These are phyloP conservation scores for Candida cerambycidarum DNA, from an alignment of 805 yeast genomes.

Conservation along the genomic window DNA sequence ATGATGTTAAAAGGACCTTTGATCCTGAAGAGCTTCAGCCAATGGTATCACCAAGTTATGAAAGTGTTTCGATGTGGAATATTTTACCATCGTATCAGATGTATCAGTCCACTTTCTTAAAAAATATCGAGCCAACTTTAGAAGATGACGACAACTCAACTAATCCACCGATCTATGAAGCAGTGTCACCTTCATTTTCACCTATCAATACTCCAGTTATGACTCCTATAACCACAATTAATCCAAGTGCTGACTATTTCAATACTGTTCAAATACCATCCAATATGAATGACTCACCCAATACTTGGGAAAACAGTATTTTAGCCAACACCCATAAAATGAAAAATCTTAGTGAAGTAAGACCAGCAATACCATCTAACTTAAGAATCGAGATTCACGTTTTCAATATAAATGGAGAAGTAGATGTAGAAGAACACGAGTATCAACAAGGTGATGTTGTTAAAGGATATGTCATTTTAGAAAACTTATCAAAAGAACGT, in stretches of 20 bases:
- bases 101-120: slow-evolving; percentile 39
- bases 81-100: slow-evolving; percentile 43
- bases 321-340: slow-evolving; percentile 37
- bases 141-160: slow-evolving; percentile 30
- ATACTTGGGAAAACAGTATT: slow-evolving; percentile 33
- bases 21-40: slow-evolving; percentile 6
- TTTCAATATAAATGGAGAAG: slow-evolving; percentile 30
- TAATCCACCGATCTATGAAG: slow-evolving; percentile 34
- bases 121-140: slow-evolving; percentile 30
- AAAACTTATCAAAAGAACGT: slow-evolving; percentile 25
- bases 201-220: slow-evolving; percentile 18
- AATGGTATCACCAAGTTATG: slow-evolving; percentile 16
- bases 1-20: background rate
- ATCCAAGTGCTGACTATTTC: slow-evolving; percentile 1
- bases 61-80: slow-evolving; percentile 36
- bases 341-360: slow-evolving; percentile 28
- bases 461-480: slow-evolving; percentile 35
- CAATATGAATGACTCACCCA: slow-evolving; percentile 4
- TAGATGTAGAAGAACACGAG: slow-evolving; percentile 34
- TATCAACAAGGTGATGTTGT: slow-evolving; percentile 39
- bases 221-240: slow-evolving; percentile 1
- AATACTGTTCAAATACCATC: slow-evolving; percentile 2
- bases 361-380: slow-evolving; percentile 23
- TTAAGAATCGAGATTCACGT: slow-evolving; percentile 29
- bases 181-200: slow-evolving; percentile 13